A percentile compares a stretch with the other conserved stretches of the same genome.
These are phyloP conservation scores for Magnaporthiopsis incrustans DNA, from an alignment of 2,329 filamentous ascomycete genomes.

Conservation along the genomic window DNA sequence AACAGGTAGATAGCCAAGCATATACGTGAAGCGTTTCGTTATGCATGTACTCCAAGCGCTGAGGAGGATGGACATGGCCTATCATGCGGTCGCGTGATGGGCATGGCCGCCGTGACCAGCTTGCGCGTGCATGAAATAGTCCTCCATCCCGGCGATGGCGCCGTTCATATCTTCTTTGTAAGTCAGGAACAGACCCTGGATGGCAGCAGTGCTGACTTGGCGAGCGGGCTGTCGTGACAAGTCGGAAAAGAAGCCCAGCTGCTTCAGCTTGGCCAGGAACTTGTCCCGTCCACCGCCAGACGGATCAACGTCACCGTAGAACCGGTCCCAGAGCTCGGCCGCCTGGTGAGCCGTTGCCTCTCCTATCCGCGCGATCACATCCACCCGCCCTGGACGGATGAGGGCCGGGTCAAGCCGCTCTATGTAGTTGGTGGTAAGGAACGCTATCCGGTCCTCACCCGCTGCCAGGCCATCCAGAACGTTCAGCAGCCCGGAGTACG, in stretches of 20 bases:
- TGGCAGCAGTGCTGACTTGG: slow-evolving; percentile 75
- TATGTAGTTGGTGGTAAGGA: slow-evolving; percentile 91
- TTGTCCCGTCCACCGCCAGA: slow-evolving; percentile 52
- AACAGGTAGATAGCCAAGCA: neutral
- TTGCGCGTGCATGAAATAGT: slow-evolving; percentile 2
- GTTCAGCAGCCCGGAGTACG: slow-evolving; percentile 85
- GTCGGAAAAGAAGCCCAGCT: slow-evolving; percentile 61
- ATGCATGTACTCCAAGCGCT: neutral
- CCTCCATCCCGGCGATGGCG: slow-evolving; percentile 53
- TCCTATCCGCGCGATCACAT: slow-evolving; percentile 85
- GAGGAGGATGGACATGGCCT: neutral
- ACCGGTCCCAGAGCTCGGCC: slow-evolving; percentile 82
- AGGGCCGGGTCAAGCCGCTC: slow-evolving; percentile 83
- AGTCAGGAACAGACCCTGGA: slow-evolving; percentile 91
- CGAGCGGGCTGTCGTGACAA: slow-evolving; percentile 26
- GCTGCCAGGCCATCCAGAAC: slow-evolving; percentile 87
- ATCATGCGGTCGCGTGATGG: neutral
- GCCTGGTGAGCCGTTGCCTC: slow-evolving; percentile 84
- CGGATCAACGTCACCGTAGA: slow-evolving; percentile 76
- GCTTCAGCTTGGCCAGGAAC: slow-evolving; percentile 64
- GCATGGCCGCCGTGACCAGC: neutral
- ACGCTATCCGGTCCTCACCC: slow-evolving; percentile 86
- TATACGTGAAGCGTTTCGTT: neutral
- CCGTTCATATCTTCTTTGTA: slow-evolving; percentile 89
- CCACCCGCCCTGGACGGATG: slow-evolving; percentile 83